Percentiles rank a stretch among this genome's conserved stretches.
phyloP scores from a whole-genome alignment of 1,139 yeast species.

The Lodderomyces metapsilosis region DNA sequence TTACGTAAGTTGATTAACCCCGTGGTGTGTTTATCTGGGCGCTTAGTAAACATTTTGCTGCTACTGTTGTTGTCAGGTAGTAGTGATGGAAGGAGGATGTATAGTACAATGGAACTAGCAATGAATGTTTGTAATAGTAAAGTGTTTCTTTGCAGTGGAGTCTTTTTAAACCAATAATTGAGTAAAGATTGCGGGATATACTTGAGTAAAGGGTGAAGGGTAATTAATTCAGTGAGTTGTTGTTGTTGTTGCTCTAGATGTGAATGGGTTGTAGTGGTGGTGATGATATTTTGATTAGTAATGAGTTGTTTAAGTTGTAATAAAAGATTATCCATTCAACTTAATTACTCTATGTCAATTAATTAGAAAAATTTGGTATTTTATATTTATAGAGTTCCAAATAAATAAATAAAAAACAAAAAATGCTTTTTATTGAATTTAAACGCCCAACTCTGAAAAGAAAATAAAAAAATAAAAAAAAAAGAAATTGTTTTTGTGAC shows the following conservation, averaged over 20 bases:
- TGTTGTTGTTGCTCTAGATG: not conserved
- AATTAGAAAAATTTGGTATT: too few species aligned
- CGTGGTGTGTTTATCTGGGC: slow-evolving; percentile 76
- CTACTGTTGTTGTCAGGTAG: slow-evolving; percentile 3
- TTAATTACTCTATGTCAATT: too few species aligned
- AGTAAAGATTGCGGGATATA: slow-evolving; percentile 10
- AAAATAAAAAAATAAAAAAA: too few species aligned
- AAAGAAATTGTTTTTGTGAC: too few species aligned
- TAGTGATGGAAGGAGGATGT: slow-evolving; percentile 26
- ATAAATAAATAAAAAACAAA: too few species aligned
- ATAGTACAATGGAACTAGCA: slow-evolving; percentile 15
- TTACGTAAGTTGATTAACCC: slow-evolving; percentile 80
- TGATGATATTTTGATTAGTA: slow-evolving; percentile 10
- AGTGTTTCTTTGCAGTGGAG: slow-evolving; percentile 10
- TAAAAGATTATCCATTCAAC: slow-evolving; percentile 5
- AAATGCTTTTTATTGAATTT: too few species aligned
- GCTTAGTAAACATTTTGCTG: slow-evolving; percentile 42
- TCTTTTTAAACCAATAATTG: slow-evolving; percentile 12
- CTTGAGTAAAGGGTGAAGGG: slow-evolving; percentile 2
- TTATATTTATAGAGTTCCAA: too few species aligned
- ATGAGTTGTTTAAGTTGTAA: slow-evolving; percentile 14
- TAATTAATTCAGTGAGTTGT: not conserved
- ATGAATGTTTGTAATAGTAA: slow-evolving; percentile 12
- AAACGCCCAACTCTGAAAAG: too few species aligned
- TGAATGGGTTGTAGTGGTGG: not conserved